Evolutionary conservation across 169 alveolate species (phyloP), one percentile per base, ranked within the genome.

Genomic region (Plasmodium berghei): DNA sequence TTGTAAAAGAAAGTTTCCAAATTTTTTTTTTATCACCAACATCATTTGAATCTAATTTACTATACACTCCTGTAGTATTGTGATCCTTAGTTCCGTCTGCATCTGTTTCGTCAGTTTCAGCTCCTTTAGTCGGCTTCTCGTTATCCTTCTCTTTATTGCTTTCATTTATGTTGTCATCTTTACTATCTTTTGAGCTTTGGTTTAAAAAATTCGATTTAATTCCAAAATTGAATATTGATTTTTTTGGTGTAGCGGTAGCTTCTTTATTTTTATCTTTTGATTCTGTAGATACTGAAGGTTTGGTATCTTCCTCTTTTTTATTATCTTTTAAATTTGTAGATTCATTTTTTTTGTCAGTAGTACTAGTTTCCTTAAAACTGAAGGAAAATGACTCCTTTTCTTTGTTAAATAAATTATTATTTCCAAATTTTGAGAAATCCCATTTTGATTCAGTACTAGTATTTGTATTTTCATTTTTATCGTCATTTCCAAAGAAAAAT

Each of bases 211-310:
- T 58, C 24, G 16, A 12, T 2, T 71, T 52, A 67, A 67, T 40
- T 34, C 69, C 71, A 34, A 83, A 83, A 83, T 66, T 83, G 52
- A 83, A 67, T 40, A 83, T 12, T 48, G 90, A 69, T 4, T 63
- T 16, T 46, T 83, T 80, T 49, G 9, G 28, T 12, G 69, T 2
- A 42, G 42, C 62, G 40, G 59, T 28, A 54, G 71, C 8, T 64
- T 77, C 89, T 9, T 64, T 77, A 52, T 46, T 46, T 77, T 77
- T 6, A 49, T 24, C n/a, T 80, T 63, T 52, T 80, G 72, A 80
- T 46, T 61, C 42, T 34, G 42, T 34, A 34, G 42, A 34, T 34
- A 5, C 42, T 34, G 42, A 34, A 34, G 8, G 42, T 3, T 34
- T 34, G 42, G 42, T 3, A 34, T 80, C 24, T 52, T 80, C 18